Evolutionary conservation across 768 basidiomycete genomes (phyloP), one percentile per base, ranked within the genome.

Genomic region (Mycena rosella): DNA sequence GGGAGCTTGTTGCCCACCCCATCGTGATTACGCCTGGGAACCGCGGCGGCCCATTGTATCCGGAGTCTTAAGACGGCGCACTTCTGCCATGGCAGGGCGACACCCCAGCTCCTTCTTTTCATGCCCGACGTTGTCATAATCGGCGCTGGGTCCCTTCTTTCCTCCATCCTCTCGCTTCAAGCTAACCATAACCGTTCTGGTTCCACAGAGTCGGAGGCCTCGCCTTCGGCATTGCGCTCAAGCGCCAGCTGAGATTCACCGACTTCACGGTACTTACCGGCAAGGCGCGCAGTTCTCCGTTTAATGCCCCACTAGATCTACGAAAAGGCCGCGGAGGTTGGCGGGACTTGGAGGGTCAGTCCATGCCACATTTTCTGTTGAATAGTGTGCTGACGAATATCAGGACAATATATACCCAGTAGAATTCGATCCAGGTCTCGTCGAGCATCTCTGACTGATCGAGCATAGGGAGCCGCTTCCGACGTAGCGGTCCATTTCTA

Each of bases 391-490:
- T 26, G 2, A 48, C 47, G 14, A 27, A 15, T 15, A 20, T 26
- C 63, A 88, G 87, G 85, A 86, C 65, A 87, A 87, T 55, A 87
- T 86, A 32, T 87, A 88, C 63, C 86, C 86, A 26, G 87, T 87
- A 60, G 53, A 80, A 64, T 24, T 29, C 18, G 3, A 8, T 18
- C 9, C 18, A 30, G 20, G 14, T 15, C 5, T 38, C 32, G 18
- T 18, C 38, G 38, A 38, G 47, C 15, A 18, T 15, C 11, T 22
- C 32, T 47, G 45, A 13, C n/a, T 5, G 18, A 9, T 26, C 26
- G 15, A 56, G 29, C 82, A 5, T 34, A 84, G 85, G 85, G 27
- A 81, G 84, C 70, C 76, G 29, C 81, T 2, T 86, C 84, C 1
- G 86, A 86, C 58, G 72, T 85, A 14, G 63, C 75, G 13, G 79